phyloP scores from a whole-genome alignment of 2,329 filamentous ascomycete species.

The Penicillium polonicum region DNA sequence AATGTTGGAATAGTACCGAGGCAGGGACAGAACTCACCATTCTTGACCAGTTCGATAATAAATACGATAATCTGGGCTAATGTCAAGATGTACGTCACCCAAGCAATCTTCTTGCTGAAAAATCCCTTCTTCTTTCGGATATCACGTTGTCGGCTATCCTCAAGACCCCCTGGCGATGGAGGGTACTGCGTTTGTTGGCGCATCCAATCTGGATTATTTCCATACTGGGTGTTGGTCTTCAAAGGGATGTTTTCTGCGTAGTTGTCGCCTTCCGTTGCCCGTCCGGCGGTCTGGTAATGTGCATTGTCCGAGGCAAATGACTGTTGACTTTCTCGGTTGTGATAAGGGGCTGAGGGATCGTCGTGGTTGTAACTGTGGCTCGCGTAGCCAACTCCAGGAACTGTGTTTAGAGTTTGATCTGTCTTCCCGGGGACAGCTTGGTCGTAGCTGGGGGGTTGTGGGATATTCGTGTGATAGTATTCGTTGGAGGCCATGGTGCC shows the following conservation, averaged over 20 bases:
- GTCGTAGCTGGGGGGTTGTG: conserved; percentile 34
- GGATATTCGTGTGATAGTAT: conserved; percentile 58
- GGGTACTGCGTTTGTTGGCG: conserved; percentile 47
- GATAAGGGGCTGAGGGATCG: conserved; percentile 41
- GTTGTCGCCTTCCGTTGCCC: conserved; percentile 34
- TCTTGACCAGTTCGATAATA: conserved; percentile 81
- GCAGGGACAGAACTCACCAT: conserved; percentile 57
- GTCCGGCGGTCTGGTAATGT: conserved; percentile 33
- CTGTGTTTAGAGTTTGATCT: conserved; percentile 35
- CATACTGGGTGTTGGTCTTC: conserved; percentile 38
- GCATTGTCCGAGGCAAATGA: conserved; percentile 37
- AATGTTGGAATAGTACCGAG: background rate
- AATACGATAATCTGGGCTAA: conserved; percentile 79
- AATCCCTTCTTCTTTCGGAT: conserved; percentile 47
- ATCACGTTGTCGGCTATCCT: conserved; percentile 15
- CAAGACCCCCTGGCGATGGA: conserved; percentile 52
- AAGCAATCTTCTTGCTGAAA: conserved; percentile 64
- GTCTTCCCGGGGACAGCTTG: conserved; percentile 37
- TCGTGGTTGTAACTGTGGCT: conserved; percentile 40
- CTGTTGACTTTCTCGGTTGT: conserved; percentile 39
- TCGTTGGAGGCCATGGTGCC: conserved; percentile 62
- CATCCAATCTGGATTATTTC: conserved; percentile 41
- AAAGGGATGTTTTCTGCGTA: conserved; percentile 46
- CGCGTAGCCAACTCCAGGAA: conserved; percentile 22
- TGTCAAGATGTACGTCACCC: conserved; percentile 79